Evolutionary conservation across 1,284 basidiomycete species (phyloP).

Genomic region (Sporisorium sorghi): DNA sequence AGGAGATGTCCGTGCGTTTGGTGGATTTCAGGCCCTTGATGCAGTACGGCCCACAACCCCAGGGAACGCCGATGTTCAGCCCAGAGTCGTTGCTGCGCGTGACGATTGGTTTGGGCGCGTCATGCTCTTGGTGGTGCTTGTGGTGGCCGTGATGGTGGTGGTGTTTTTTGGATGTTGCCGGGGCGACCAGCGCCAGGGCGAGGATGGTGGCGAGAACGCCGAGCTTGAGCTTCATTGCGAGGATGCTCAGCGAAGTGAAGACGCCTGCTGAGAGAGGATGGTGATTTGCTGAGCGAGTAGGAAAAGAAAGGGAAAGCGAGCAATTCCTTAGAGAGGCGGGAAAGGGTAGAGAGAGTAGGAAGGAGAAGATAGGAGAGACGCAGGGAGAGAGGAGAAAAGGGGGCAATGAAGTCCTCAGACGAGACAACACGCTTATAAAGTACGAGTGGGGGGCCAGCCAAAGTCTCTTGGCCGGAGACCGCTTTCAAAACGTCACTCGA

Average conservation of each 20-base stretch:
- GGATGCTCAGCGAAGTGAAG: neutral
- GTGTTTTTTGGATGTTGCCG: conserved; percentile 18
- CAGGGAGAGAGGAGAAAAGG: neutral
- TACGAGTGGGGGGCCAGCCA: neutral
- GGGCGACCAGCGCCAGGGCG: conserved; percentile 26
- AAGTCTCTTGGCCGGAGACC: neutral
- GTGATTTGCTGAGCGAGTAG: neutral
- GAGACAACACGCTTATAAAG: neutral
- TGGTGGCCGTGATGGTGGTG: conserved; percentile 19
- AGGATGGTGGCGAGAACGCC: conserved; percentile 8
- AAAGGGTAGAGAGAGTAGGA: neutral
- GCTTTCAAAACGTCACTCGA: too few relatives aligned
- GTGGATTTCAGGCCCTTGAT: conserved; percentile 36
- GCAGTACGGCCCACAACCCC: conserved; percentile 46
- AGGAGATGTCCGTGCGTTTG: conserved; percentile 21
- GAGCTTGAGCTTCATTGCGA: conserved; percentile 19
- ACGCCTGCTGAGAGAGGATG: too few relatives aligned
- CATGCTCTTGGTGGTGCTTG: conserved; percentile 8
- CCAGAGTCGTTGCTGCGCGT: neutral
- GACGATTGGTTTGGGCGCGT: neutral
- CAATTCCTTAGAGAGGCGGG: neutral
- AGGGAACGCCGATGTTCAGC: conserved; percentile 41
- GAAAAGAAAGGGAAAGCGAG: neutral
- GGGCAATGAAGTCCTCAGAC: neutral
- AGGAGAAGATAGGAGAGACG: neutral